Evolutionary conservation across 495 filamentous ascomycete species (phyloP), one percentile per base, ranked within the genome.

Genomic region (Penicillium samsonianum): DNA sequence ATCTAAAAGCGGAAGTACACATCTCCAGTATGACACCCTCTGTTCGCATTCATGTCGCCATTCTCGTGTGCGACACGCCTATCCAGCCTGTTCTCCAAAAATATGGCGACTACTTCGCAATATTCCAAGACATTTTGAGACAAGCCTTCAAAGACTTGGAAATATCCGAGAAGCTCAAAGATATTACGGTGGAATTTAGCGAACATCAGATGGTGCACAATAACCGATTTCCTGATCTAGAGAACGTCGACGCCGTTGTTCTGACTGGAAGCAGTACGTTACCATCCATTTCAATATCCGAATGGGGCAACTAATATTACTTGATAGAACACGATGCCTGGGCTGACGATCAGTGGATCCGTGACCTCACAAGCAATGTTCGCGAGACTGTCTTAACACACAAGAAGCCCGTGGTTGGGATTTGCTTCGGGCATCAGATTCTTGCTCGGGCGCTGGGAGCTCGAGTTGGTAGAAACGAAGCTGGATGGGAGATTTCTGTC

Each of bases 361-460:
- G 84, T 14, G 77, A 78, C 9, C 79, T 96, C 1, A 85, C 89
- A 0, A 79, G 84, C 30, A 96, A 84, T 64, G 76, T 82, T 0
- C 77, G 78, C 40, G 68, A 77, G 30, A 49, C 85, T 51, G 65
- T 89, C 43, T 60, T 68, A 46, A 73, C 82, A 40, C 62, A 72
- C n/a, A 71, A 78, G 57, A 81, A 92, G 42, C 79, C 81, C 6
- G 75, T 93, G 14, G 76, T 96, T 28, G 92, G 92, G 4, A 80
- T 94, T 10, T 96, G 92, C 65, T 96, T 92, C 67, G 92, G 92
- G n/a, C 91, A 96, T 67, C 91, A 96, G 72, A 92, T 96, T 48
- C 76, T 96, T 55, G 90, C 83, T 0, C 79, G 92, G 12, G 91
- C 91, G 3, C 64, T 95, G 60, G 90, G 87, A 1, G 80, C 73